Evolutionary conservation across 495 filamentous ascomycete species (phyloP).

Genomic region (Opeltia flavorubescens): DNA sequence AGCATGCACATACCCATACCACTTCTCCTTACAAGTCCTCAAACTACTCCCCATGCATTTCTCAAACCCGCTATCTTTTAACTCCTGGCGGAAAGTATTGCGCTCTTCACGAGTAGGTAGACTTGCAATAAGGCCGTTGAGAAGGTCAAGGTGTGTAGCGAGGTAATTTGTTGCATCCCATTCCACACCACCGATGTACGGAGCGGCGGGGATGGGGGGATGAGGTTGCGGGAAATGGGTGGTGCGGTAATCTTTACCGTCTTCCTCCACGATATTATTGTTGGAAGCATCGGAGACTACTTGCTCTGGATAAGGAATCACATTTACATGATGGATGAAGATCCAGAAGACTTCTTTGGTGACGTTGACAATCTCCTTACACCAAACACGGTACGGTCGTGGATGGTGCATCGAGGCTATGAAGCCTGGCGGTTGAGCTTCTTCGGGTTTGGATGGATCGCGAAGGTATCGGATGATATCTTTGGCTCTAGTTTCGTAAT

Average conservation of each 20-base stretch:
- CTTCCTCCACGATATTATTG: constrained; percentile 15
- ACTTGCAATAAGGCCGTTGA: constrained; percentile 84
- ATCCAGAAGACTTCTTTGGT: constrained; percentile 99
- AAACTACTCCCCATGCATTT: constrained; percentile 72
- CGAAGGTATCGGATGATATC: constrained; percentile 63
- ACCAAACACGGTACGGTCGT: constrained; percentile 85
- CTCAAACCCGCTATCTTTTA: constrained; percentile 82
- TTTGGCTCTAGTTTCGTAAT: constrained; percentile 46
- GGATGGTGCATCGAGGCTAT: constrained; percentile 77
- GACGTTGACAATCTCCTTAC: constrained; percentile 77
- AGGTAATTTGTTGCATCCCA: constrained; percentile 98
- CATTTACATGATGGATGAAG: constrained; percentile 85
- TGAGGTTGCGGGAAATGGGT: constrained; percentile 77
- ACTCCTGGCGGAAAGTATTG: constrained; percentile 60
- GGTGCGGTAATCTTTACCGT: constrained; percentile 38
- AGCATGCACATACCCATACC: constrained; percentile 83
- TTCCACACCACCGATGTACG: constrained; percentile 94
- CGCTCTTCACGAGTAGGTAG: constrained; percentile 57
- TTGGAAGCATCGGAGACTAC: background rate
- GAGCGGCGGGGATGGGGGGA: constrained; percentile 83
- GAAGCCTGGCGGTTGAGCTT: constrained; percentile 64
- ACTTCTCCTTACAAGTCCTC: constrained; percentile 91
- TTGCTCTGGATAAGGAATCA: constrained; percentile 44
- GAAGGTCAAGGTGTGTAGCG: constrained; percentile 76
- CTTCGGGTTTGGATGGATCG: constrained; percentile 65